Evolutionary conservation across 2,329 filamentous ascomycete genomes (phyloP).

Genomic region (Amauroascus niger): DNA sequence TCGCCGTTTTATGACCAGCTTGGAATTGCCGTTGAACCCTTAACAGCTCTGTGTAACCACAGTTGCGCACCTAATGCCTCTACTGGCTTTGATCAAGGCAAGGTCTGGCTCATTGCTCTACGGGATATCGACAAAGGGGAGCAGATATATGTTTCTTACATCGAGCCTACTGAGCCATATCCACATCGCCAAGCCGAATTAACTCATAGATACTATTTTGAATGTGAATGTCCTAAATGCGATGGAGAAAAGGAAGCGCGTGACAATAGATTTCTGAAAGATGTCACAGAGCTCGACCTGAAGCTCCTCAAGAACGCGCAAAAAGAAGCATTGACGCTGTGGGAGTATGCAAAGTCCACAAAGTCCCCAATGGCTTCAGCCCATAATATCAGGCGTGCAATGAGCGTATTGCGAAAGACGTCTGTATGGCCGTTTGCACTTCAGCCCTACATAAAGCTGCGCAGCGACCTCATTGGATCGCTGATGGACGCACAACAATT

Average conservation of each 20-base stretch:
- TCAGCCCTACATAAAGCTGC: constrained; percentile 47
- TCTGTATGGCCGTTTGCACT: constrained; percentile 40
- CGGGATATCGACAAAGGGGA: constrained; percentile 44
- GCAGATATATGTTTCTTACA: constrained; percentile 54
- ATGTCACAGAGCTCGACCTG: neutral
- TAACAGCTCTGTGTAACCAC: constrained; percentile 49
- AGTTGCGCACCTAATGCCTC: constrained; percentile 53
- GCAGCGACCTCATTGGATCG: constrained; percentile 45
- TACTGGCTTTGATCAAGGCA: constrained; percentile 47
- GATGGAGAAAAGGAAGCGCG: constrained; percentile 17
- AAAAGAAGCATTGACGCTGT: constrained; percentile 20
- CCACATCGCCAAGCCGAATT: constrained; percentile 46
- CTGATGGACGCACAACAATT: constrained; percentile 38
- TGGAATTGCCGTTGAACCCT: constrained; percentile 50
- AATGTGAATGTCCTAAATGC: constrained; percentile 48
- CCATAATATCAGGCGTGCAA: constrained; percentile 29
- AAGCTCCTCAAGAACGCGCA: constrained; percentile 18
- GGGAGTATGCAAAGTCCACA: constrained; percentile 20
- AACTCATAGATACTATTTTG: constrained; percentile 48
- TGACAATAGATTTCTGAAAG: constrained; percentile 18
- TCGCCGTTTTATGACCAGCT: constrained; percentile 48
- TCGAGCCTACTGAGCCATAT: constrained; percentile 47
- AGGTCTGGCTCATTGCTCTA: constrained; percentile 44
- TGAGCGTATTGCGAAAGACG: constrained; percentile 34
- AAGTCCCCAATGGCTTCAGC: constrained; percentile 24